Evolutionary conservation across 2,329 filamentous ascomycete species (phyloP).

Genomic region (Parascedosporium putredinis): DNA sequence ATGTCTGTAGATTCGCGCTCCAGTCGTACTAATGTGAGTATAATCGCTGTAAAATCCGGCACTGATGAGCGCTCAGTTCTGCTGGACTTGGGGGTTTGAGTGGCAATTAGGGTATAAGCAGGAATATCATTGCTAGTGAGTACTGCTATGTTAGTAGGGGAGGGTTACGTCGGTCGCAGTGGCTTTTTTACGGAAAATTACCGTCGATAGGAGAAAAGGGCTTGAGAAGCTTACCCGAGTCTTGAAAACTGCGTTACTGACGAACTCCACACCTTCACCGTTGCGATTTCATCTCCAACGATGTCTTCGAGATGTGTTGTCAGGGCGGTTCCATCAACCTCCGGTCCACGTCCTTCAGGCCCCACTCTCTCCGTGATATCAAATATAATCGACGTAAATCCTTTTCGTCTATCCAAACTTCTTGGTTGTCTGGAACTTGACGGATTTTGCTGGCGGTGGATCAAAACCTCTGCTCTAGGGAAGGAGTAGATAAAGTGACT

Average conservation of each 20-base stretch:
- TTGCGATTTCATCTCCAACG: slow-evolving; percentile 52
- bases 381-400: slow-evolving; percentile 79
- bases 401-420: slow-evolving; percentile 81
- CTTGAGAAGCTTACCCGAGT: slow-evolving; percentile 44
- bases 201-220: no score
- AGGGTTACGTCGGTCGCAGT: no score
- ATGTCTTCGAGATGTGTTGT: slow-evolving; percentile 61
- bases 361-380: slow-evolving; percentile 80
- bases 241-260: slow-evolving; percentile 48
- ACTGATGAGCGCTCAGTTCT: slow-evolving; percentile 9
- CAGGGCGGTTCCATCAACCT: slow-evolving; percentile 60
- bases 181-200: no score
- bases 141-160: no score
- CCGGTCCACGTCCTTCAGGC: slow-evolving; percentile 37
- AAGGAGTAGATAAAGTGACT: no score
- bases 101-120: slow-evolving; percentile 60
- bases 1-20: slow-evolving; percentile 69
- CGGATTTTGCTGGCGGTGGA: slow-evolving; percentile 48
- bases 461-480: slow-evolving; percentile 8
- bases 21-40: slow-evolving; percentile 68
- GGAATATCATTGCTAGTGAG: slow-evolving; percentile 37
- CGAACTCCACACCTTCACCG: slow-evolving; percentile 56
- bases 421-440: slow-evolving; percentile 77
- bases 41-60: slow-evolving; percentile 56
- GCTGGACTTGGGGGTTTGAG: slow-evolving; percentile 33